Evolutionary conservation across 2,329 filamentous ascomycete genomes (phyloP).

Genomic region (Diplodia scrobiculata): DNA sequence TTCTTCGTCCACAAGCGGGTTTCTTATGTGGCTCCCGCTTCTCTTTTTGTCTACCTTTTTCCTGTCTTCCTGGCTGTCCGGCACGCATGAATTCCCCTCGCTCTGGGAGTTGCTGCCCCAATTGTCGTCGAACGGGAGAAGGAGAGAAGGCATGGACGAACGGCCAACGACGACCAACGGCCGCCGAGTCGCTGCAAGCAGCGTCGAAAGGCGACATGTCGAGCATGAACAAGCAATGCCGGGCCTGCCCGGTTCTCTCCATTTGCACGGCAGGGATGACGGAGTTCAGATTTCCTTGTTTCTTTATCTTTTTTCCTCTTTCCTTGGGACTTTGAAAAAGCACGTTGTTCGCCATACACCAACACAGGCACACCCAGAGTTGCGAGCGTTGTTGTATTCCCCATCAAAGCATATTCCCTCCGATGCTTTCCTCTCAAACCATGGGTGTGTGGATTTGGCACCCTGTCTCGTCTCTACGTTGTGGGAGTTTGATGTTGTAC

Average conservation of each 20-base stretch:
- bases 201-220: conserved; percentile 4
- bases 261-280: conserved; percentile 19
- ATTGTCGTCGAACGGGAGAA: conserved; percentile 1
- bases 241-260: conserved; percentile 19
- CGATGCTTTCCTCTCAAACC: conserved; percentile 16
- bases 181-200: conserved; percentile 15
- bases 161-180: conserved; percentile 8
- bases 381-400: conserved; percentile 19
- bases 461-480: conserved; percentile 11
- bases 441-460: conserved; percentile 13
- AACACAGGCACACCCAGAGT: not conserved
- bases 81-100: conserved; percentile 15
- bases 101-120: conserved; percentile 1
- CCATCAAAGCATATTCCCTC: conserved; percentile 22
- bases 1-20: conserved; percentile 15
- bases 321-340: conserved; percentile 22
- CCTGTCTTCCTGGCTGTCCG: conserved; percentile 5
- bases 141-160: conserved; percentile 5
- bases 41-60: conserved; percentile 12
- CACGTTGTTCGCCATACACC: conserved; percentile 15
- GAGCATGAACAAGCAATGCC: conserved; percentile 2
- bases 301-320: not conserved
- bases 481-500: conserved; percentile 17
- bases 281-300: conserved; percentile 25
- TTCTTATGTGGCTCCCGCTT: conserved; percentile 25